These are phyloP conservation scores for Cladophialophora carrionii DNA, from an alignment of 2,329 filamentous ascomycete genomes.

Conservation along the genomic window DNA sequence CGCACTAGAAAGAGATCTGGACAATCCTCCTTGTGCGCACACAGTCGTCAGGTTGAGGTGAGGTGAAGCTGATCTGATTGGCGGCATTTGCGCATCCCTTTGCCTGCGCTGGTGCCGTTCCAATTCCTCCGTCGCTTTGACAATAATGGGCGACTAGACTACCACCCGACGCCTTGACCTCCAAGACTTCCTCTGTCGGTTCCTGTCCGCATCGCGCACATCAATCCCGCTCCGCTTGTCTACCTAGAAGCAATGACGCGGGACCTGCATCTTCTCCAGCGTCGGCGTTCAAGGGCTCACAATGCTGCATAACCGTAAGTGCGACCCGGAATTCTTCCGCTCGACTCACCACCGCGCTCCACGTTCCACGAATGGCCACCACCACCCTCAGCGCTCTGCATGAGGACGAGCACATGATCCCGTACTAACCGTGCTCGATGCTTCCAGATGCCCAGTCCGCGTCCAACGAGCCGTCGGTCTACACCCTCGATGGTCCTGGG, in stretches of 20 bases:
- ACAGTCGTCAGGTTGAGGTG: constrained; percentile 5
- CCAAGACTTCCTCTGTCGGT: background rate
- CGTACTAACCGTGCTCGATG: constrained; percentile 28
- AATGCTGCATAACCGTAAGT: constrained; percentile 38
- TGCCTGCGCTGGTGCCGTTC: background rate
- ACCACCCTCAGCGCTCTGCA: constrained; percentile 4
- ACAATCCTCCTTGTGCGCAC: background rate
- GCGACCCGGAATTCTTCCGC: constrained; percentile 31
- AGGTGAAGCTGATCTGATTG: constrained; percentile 10
- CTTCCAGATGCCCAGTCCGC: constrained; percentile 31
- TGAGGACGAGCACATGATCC: constrained; percentile 21
- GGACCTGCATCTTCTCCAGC: constrained; percentile 21
- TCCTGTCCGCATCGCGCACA: constrained; percentile 1
- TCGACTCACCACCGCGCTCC: constrained; percentile 2
- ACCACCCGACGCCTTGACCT: constrained; percentile 8
- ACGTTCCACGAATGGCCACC: background rate
- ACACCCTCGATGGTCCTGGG: constrained; percentile 32
- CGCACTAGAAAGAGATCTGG: background rate
- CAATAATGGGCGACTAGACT: constrained; percentile 16
- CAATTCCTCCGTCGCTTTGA: constrained; percentile 2
- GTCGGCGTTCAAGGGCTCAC: constrained; percentile 34
- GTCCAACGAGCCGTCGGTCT: constrained; percentile 26
- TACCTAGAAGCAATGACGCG: constrained; percentile 29
- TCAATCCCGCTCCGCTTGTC: constrained; percentile 6
- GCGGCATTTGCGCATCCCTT: constrained; percentile 3